phyloP scores from a whole-genome alignment of 106 monocot species.

The Allium cepa region DNA sequence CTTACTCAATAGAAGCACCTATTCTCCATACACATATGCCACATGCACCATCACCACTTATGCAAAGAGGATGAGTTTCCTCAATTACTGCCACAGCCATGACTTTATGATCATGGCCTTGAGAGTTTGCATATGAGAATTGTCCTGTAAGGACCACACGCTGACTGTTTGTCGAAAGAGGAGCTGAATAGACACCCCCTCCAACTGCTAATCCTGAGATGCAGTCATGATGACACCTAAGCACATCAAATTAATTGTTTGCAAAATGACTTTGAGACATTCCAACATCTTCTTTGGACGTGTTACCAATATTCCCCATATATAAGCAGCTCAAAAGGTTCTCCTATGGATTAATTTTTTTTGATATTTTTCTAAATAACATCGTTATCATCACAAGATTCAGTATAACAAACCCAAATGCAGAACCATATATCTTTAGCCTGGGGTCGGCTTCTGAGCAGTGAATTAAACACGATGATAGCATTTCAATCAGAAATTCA shows the following conservation, averaged over 20 bases:
- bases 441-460: slow-evolving; percentile 44
- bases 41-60: slow-evolving; percentile 77
- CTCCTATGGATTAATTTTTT: slow-evolving; percentile 15
- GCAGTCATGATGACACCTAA: slow-evolving; percentile 69
- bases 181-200: slow-evolving; percentile 90
- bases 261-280: not conserved
- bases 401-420: slow-evolving; percentile 23
- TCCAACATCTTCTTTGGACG: not conserved
- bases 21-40: slow-evolving; percentile 73
- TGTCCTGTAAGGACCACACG: slow-evolving; percentile 92
- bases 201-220: slow-evolving; percentile 73
- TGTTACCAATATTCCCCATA: slow-evolving; percentile 23
- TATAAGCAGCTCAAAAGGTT: slow-evolving; percentile 36
- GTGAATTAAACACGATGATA: slow-evolving; percentile 47
- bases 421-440: slow-evolving; percentile 51
- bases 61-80: slow-evolving; percentile 37
- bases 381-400: slow-evolving; percentile 12
- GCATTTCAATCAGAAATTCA: slow-evolving; percentile 33
- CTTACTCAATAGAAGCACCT: slow-evolving; percentile 21
- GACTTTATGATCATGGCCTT: slow-evolving; percentile 77
- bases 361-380: slow-evolving; percentile 7
- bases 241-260: slow-evolving; percentile 14
- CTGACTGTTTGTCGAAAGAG: slow-evolving; percentile 82
- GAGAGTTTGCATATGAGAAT: slow-evolving; percentile 59
- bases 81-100: slow-evolving; percentile 54